Base-by-base conservation (phyloP, 1,139 yeast genomes). In the Saccharomyces hybrid region DNA sequence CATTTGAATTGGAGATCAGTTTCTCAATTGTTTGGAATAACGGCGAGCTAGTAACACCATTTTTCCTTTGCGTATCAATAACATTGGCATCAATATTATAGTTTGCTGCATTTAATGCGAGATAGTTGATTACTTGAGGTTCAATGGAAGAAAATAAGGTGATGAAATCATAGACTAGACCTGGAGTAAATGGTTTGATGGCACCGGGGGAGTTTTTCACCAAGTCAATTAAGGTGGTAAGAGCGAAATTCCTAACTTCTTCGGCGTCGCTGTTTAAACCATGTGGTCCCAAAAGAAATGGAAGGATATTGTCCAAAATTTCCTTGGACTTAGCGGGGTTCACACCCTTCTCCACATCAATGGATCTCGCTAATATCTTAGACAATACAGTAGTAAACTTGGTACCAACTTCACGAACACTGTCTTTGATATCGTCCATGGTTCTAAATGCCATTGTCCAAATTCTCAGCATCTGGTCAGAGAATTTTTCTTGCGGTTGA, bases 341-440 rank as follows among this genome's bases (percentile, higher is more conserved):
- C 0, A 72, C 73, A 4, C 77, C 77, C 47, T 61, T 62, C 34
- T 50, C 54, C 8, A 54, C 51, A 54, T 64, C 65, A 16, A 86
- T 78, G 42, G 80, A 78, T 50, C 83, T 77, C 1, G 84, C 81
- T 61, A 91, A 74, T 2, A 81, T 76, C 12, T 83, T 78, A 0
- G 96, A 83, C 46, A 93, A 74, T 5, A 80, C 77, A 60, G 84
- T 80, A 0, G 96, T 83, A 34, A 93, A 74, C 49, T 78, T 80
- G 52, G 78, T 72, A 9, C 96, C 98, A 54, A 89, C 95, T 55
- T 81, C 81, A 51, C 98, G 78, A 3, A 93, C 98, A 72, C 95
- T 88, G 51, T 89, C 97, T 67, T 93, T 93, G 57, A 93, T 89
- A 72, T 93, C 99, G 71, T 93, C 99, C 80, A 91, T 82, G 0